Evolutionary conservation across 2,329 filamentous ascomycete genomes (phyloP).

Genomic region (Fusarium bulbicola): DNA sequence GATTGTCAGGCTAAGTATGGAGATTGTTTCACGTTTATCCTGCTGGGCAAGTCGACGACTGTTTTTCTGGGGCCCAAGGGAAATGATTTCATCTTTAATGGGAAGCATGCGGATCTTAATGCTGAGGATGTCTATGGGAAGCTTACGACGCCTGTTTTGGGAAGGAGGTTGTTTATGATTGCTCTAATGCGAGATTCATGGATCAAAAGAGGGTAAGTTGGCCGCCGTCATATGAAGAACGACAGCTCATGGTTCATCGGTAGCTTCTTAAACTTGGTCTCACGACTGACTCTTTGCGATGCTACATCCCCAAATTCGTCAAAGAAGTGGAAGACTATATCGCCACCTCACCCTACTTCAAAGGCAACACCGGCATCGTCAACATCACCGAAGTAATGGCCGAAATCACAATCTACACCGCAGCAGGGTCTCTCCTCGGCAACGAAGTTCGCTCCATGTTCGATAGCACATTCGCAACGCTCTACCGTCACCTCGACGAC

Average conservation of each 20-base stretch:
- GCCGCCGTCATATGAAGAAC: rapidly evolving
- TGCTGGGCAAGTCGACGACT: conserved; percentile 87
- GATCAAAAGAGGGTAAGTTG: conserved; percentile 87
- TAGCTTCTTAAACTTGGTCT: conserved; percentile 83
- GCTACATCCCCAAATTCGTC: conserved; percentile 81
- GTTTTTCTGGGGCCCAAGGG: conserved; percentile 83
- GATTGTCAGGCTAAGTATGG: conserved; percentile 81
- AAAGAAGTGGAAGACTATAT: conserved; percentile 78
- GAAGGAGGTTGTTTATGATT: conserved; percentile 87
- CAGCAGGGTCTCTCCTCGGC: conserved; percentile 83
- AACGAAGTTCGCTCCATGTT: conserved; percentile 83
- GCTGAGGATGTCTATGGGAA: conserved; percentile 90
- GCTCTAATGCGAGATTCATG: conserved; percentile 90
- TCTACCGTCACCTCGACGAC: conserved; percentile 90
- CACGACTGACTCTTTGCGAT: conserved; percentile 74
- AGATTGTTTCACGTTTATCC: conserved; percentile 87
- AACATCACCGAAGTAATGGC: conserved; percentile 80
- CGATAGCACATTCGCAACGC: conserved; percentile 78
- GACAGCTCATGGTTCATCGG: not conserved
- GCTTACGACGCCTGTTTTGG: conserved; percentile 76
- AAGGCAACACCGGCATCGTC: conserved; percentile 71
- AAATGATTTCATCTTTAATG: conserved; percentile 92
- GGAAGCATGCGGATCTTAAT: conserved; percentile 86
- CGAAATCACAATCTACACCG: conserved; percentile 91
- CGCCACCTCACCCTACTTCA: conserved; percentile 70